Conservation (phyloP, 495 filamentous ascomycete species). For the Platismatia glauca region DNA sequence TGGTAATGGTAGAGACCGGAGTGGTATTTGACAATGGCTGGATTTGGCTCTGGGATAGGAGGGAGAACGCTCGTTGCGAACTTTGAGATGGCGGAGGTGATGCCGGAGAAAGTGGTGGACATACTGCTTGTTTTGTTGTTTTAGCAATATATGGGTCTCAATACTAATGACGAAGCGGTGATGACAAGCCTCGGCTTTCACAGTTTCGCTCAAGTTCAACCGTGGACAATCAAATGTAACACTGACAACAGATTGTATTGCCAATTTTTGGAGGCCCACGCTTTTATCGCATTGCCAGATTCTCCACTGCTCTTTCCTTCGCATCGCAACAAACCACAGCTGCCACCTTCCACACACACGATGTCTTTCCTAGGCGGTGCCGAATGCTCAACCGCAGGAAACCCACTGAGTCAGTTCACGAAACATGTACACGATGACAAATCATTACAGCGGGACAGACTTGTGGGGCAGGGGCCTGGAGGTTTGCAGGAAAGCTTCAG, state of each 20-base stretch:
- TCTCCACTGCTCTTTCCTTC: not conserved
- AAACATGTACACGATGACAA: constrained; percentile 95
- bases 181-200: not conserved
- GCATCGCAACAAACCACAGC: not conserved
- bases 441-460: constrained; percentile 79
- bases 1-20: not conserved
- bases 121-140: not conserved
- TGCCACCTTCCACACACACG: constrained; percentile 20
- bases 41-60: not conserved
- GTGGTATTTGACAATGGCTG: not conserved
- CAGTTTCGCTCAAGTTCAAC: too few relatives aligned
- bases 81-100: not conserved
- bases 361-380: constrained; percentile 96
- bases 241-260: not conserved
- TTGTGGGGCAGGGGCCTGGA: constrained; percentile 60
- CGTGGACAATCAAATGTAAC: not conserved
- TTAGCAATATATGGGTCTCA: constrained; percentile 1
- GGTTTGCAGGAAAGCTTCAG: constrained; percentile 57
- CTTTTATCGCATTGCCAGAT: not conserved
- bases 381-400: constrained; percentile 93
- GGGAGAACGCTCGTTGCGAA: not conserved
- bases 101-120: not conserved
- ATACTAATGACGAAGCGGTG: not conserved
- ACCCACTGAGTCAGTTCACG: constrained; percentile 91
- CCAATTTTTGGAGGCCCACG: not conserved